phyloP scores from a whole-genome alignment of 2,329 filamentous ascomycete genomes.

The Teratosphaeria nubilosa region DNA sequence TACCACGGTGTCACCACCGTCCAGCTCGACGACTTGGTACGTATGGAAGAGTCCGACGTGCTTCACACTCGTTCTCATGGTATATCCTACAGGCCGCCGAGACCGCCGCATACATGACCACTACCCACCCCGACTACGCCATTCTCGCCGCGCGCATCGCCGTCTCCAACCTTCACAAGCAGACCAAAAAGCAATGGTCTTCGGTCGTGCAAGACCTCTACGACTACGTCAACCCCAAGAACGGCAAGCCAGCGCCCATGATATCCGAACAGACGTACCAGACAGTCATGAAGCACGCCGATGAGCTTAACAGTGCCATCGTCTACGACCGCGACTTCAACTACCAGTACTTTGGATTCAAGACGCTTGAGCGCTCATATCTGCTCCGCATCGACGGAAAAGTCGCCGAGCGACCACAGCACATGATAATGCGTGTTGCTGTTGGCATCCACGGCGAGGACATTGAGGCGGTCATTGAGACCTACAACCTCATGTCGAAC shows the following conservation, averaged over 20 bases:
- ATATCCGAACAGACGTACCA: slow-evolving; percentile 87
- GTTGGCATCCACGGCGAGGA: slow-evolving; percentile 95
- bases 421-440: slow-evolving; percentile 99
- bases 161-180: slow-evolving; percentile 98
- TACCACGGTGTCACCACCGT: slow-evolving; percentile 96
- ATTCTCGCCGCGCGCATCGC: slow-evolving; percentile 97
- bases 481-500: slow-evolving; percentile 97
- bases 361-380: slow-evolving; percentile 96
- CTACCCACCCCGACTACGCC: slow-evolving; percentile 97
- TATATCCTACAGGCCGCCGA: slow-evolving; percentile 66
- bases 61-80: not conserved
- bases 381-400: slow-evolving; percentile 91
- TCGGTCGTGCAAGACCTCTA: slow-evolving; percentile 86
- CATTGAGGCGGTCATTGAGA: slow-evolving; percentile 90
- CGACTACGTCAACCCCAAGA: slow-evolving; percentile 93
- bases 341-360: slow-evolving; percentile 99
- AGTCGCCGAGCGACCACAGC: slow-evolving; percentile 92
- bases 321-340: slow-evolving; percentile 99
- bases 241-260: slow-evolving; percentile 76
- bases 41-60: slow-evolving; percentile 24
- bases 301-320: slow-evolving; percentile 96
- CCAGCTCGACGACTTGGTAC: slow-evolving; percentile 91
- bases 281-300: slow-evolving; percentile 87
- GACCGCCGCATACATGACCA: slow-evolving; percentile 99
- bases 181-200: slow-evolving; percentile 99